Conservation (phyloP, 345 rosid species). For the Anacardium occidentale region DNA sequence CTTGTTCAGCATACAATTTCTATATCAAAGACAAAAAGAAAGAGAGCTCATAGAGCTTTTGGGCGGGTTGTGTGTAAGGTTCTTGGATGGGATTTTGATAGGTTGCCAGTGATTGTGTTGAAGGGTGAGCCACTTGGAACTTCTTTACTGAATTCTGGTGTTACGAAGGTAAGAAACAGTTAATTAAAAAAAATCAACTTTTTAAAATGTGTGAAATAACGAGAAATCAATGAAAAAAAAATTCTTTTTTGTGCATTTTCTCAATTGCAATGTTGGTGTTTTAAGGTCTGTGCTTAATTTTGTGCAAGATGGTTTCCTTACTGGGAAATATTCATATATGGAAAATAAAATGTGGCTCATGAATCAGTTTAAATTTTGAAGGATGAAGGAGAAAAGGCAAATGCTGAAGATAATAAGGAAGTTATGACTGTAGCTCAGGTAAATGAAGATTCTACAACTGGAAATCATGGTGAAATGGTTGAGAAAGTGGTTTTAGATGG, state of each 20-base stretch:
- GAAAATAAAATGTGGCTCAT: not conserved
- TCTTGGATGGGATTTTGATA: conserved; percentile 51
- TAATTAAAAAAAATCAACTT: too few relatives aligned
- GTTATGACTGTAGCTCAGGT: conserved; percentile 12
- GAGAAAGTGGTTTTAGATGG: conserved; percentile 10
- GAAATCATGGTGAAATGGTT: conserved; percentile 13
- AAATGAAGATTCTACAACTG: conserved; percentile 8
- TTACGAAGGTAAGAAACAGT: conserved; percentile 22
- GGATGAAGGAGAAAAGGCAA: conserved; percentile 14
- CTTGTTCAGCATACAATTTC: conserved; percentile 60
- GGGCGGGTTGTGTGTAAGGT: conserved; percentile 52
- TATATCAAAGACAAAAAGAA: conserved; percentile 43
- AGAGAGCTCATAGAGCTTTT: conserved; percentile 46
- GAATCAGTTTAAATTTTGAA: conserved; percentile 3
- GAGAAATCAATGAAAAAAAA: not conserved
- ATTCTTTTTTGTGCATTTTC: not conserved
- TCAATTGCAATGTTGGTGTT: not conserved
- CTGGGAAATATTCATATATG: too few relatives aligned
- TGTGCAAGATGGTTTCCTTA: too few relatives aligned
- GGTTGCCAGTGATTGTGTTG: conserved; percentile 40
- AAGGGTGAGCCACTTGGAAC: conserved; percentile 41
- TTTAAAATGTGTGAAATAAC: too few relatives aligned
- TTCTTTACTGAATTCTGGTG: conserved; percentile 17
- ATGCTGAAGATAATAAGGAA: conserved; percentile 9
- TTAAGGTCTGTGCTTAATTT: not conserved